These are phyloP conservation scores for Vigna angularis DNA, from an alignment of 306 rosid genomes.

Conservation along the genomic window DNA sequence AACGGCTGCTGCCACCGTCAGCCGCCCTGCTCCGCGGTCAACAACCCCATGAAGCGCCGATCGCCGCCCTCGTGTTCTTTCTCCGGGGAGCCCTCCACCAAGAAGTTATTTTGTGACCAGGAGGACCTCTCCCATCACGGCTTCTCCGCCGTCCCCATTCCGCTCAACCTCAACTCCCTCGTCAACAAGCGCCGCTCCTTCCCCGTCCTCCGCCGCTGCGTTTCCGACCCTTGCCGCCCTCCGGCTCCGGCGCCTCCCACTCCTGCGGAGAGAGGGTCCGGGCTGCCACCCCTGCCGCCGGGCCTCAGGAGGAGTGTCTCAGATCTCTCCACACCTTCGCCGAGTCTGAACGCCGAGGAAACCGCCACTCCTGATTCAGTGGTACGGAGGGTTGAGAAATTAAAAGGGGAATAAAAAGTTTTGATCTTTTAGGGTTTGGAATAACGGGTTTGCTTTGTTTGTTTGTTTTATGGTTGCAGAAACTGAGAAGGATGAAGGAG, in stretches of 20 bases:
- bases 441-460: neutral
- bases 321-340: conserved; percentile 27
- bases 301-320: conserved; percentile 20
- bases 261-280: neutral
- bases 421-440: neutral
- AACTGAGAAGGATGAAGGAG: conserved; percentile 53
- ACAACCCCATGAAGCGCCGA: conserved; percentile 46
- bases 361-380: conserved; percentile 39
- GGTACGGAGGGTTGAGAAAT: conserved; percentile 34
- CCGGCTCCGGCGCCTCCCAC: neutral
- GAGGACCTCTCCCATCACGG: conserved; percentile 31
- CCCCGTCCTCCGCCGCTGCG: conserved; percentile 45
- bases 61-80: conserved; percentile 1
- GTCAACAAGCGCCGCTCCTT: neutral
- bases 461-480: conserved; percentile 45
- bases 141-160: conserved; percentile 49
- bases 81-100: conserved; percentile 34
- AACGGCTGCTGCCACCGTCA: conserved; percentile 11
- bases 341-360: conserved; percentile 31
- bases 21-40: conserved; percentile 19
- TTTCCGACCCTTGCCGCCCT: conserved; percentile 19
- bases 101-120: conserved; percentile 42
- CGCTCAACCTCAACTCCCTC: conserved; percentile 8
- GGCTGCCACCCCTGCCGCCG: conserved; percentile 47
- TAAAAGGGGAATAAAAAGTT: neutral